Base-by-base conservation (phyloP, 257 asterid genomes). In the Ballota nigra region DNA sequence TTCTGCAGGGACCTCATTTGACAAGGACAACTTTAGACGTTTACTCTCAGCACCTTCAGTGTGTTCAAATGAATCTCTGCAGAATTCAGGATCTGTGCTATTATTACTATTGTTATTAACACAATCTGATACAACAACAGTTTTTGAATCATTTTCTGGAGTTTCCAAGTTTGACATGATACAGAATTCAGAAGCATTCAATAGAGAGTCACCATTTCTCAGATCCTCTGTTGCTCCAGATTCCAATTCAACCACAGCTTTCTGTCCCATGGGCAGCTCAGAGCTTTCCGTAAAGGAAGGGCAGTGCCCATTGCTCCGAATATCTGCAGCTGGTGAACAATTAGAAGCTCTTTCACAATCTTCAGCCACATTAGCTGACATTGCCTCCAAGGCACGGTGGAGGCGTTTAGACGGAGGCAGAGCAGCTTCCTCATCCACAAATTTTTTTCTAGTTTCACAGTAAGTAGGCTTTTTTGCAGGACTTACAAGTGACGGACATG, bases 301-400 rank as follows among this genome's bases (percentile, higher is more conserved):
- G 51, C 79, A 67, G 66, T 71, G 52, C 47, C 78, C 68, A 51
- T 56, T 79, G 79, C 78, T 83, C 86, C 33, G 78, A 59, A 69
- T 60, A 58, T 78, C 73, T 22, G 61, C 57, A 31, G 70, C 36
- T 28, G 81, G 72, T 18, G 81, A 69, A 78, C 69, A 63, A 70
- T 62, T 68, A 61, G 76, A 63, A 79, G 87, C 79, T 64, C 76
- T 79, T 65, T 73, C 82, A 75, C 77, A 69, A 80, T 86, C 90
- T 79, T 89, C 99, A 43, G 96, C 92, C 73, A 84, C 96, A 63
- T 95, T 89, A 55, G 98, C 99, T 34, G 99, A 95, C 99, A 95
- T 95, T 69, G 99, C 99, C 77, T 95, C 98, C 84, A 95, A 74
- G 18, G 99, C 99, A 76, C 99, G 98, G 77, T 95, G 99, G 51